These are phyloP conservation scores for Ilex asprella DNA, from an alignment of 257 asterid genomes.

Conservation along the genomic window DNA sequence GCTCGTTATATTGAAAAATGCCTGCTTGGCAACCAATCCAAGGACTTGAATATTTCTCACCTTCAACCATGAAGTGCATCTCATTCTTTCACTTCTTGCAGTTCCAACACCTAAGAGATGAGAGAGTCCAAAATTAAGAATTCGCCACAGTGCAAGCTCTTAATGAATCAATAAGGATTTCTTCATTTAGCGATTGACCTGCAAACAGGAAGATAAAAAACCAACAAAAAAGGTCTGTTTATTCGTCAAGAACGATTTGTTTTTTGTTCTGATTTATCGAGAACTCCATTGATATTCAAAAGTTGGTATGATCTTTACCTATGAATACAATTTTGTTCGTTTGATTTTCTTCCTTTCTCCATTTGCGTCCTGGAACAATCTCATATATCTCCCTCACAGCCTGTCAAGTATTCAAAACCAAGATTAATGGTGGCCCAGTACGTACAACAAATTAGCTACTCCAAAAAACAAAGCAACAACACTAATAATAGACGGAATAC, in stretches of 20 bases:
- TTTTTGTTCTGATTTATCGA: not conserved
- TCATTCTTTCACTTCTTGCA: no score
- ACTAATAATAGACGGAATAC: not conserved
- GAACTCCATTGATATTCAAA: not conserved
- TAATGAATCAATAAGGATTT: slow-evolving; percentile 43
- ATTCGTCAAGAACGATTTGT: not conserved
- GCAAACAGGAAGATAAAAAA: slow-evolving; percentile 12
- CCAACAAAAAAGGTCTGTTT: not conserved
- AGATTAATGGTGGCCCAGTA: not conserved
- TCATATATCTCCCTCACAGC: slow-evolving; percentile 94
- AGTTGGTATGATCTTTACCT: slow-evolving; percentile 32
- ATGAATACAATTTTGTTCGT: slow-evolving; percentile 76
- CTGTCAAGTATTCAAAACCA: slow-evolving; percentile 24
- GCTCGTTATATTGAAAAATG: no score
- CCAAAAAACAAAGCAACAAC: not conserved
- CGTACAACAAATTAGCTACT: slow-evolving; percentile 7
- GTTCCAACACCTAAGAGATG: no score
- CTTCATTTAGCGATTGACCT: slow-evolving; percentile 73
- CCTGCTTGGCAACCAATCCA: no score
- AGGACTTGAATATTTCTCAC: no score
- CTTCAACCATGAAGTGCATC: no score
- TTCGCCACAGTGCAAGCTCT: slow-evolving; percentile 36
- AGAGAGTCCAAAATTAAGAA: not conserved
- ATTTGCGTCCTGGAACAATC: slow-evolving; percentile 74
- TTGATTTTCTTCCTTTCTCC: slow-evolving; percentile 61